Evolutionary conservation across 345 rosid genomes (phyloP), one percentile per base, ranked within the genome.

Genomic region (Gossypium arboreum): DNA sequence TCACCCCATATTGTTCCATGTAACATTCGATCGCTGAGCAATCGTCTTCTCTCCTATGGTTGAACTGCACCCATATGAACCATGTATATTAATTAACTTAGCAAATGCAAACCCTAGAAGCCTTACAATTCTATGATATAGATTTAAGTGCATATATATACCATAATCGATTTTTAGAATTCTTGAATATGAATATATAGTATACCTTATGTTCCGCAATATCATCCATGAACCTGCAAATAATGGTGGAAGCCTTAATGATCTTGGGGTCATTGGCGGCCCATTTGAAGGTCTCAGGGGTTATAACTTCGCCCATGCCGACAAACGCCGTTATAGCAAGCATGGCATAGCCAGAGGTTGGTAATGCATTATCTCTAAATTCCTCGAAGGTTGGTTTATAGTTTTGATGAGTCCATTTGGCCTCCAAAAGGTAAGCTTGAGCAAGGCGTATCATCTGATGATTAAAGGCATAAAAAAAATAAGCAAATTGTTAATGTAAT

Each of bases 161-260:
- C 3, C 34, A 27, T 27, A 27, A 50, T 50, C 3, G 27, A 25
- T 25, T 25, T 25, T 25, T 25, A 25, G 27, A 25, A 25, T 2
- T 25, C 27, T 25, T 2, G 27, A 25, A 25, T 25, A 3, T 25
- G 3, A 25, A 25, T 25, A 25, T 50, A 18, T 2, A 17, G 12
- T 47, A 25, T 68, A 72, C 75, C 63, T 73, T 61, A 43, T 62
- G 69, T 8, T 78, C 73, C 0, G 74, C 74, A 11, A 83, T 51
- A 15, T 83, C 88, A 41, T 77, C 76, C 82, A 81, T 83, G 65
- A 85, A 78, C 41, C 84, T 73, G 16, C 82, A 70, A 18, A 79
- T 70, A 5, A 51, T 22, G 7, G 71, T 5, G 15, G 78, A 25
- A 51, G 82, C 81, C 60, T 3, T 76, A 2, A 81, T 18, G 2